Evolutionary conservation across 2,329 filamentous ascomycete species (phyloP), one percentile per base, ranked within the genome.

Genomic region (Epichloe brachyelytri): DNA sequence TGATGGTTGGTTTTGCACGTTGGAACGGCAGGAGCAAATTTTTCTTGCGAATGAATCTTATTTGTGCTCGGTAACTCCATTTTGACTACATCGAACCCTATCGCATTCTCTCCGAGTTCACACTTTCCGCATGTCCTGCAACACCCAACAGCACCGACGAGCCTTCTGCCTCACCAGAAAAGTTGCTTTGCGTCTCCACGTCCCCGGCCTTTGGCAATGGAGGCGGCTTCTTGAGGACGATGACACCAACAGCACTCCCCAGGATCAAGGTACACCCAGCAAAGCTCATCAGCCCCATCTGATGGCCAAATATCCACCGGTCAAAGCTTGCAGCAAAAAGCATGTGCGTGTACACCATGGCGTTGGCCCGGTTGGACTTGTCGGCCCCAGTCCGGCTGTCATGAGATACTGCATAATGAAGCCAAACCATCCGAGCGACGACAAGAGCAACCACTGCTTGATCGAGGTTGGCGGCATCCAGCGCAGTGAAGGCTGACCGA

Each of bases 391-490:
- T 0, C 88, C 88, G 0, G 80, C 77, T 1, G 89, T 93, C 17
- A 94, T 71, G n/a, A 94, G 73, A 57, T 88, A 88, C 75, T 95
- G 90, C 78, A 91, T 85, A 20, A 85, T 64, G 62, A 95, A 91
- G 0, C 90, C 90, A 56, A 83, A 83, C 0, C 80, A 61, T 0
- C 86, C 87, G 4, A 95, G 70, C 38, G 83, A 77, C 0, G 82
- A 50, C 15, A 95, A 68, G 39, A 89, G 74, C 0, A 69, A 64
- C 83, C 86, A 91, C 62, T 90, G 72, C 49, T 66, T 68, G 40
- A 59, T 12, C 26, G 70, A 63, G 4, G 64, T 57, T 2, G 72
- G 70, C 30, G 72, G 60, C 2, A 64, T 66, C 57, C 77, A 71
- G 20, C 63, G 65, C 57, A 79, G 57, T 8, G 58, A 68, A 4